Base-by-base conservation (phyloP, 441 rosid genomes). In the Aquilaria agallochum region DNA sequence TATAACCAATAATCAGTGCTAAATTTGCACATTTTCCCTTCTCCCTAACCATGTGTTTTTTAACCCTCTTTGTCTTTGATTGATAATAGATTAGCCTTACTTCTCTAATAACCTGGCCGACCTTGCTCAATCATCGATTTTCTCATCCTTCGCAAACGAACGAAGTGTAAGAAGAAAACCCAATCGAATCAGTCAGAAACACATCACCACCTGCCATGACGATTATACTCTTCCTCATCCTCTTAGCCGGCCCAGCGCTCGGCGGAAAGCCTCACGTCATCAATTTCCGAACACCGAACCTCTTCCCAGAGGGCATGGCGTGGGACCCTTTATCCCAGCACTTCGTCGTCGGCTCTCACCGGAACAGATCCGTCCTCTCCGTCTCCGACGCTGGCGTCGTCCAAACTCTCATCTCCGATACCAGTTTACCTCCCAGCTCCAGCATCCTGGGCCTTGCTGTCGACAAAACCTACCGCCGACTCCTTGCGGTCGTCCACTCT, bases 321-420 rank as follows among this genome's bases (percentile, higher is more conserved):
- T 88, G 89, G 83, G 96, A 92, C 70, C 81, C 87, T 10, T 61
- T 83, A 2, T 84, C 73, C 46, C 81, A 90, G 51, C 96, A 88
- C 80, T 92, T 92, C 79, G 12, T 92, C 67, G 92, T 90, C 48
- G 95, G 96, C 34, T 90, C 97, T 2, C 72, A 80, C 66, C 80
- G 56, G 56, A 64, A 75, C 68, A 87, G 95, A 66, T 69, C 86
- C 0, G 70, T 92, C 64, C 75, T 50, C 71, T 76, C 97, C 49
- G 89, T 92, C 66, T 92, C 97, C 54, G 97, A 92, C 61, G 94
- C 92, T 36, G 97, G 90, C 51, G 89, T 88, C 67, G 34, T 74
- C 40, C 78, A 90, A 50, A 80, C 83, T 12, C 62, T 92, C 30
- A 50, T 90, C 58, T 76, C 71, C 65, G 96, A 89, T 64, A 74